Percentiles rank a stretch among this genome's conserved stretches.
Conservation (phyloP, 2,329 filamentous ascomycete genomes). For the Pseudogymnoascus destructans region DNA sequence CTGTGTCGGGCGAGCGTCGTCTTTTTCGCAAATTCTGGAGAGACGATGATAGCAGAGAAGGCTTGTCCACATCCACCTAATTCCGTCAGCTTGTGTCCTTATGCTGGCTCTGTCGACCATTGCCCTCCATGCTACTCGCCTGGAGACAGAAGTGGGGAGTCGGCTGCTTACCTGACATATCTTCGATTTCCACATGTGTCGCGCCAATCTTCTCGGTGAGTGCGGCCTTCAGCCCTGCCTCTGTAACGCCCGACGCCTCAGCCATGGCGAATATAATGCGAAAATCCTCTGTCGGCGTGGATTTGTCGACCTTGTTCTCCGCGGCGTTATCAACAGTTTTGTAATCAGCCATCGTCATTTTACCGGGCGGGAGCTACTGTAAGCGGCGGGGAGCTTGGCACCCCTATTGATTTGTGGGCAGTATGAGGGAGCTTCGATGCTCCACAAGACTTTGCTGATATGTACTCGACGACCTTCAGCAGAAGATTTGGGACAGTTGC, state of each 20-base stretch:
- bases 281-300: constrained; percentile 13
- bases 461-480: not conserved
- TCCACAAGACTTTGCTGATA: not conserved
- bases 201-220: constrained; percentile 60
- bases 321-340: constrained; percentile 6
- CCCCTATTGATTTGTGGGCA: not conserved
- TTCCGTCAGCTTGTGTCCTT: constrained; percentile 5
- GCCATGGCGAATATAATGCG: constrained; percentile 34
- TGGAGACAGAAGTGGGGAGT: constrained; percentile 12
- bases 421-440: constrained; percentile 3
- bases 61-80: constrained; percentile 58
- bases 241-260: constrained; percentile 52
- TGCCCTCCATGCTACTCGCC: not conserved
- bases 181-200: constrained; percentile 72
- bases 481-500: constrained; percentile 10
- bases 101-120: not conserved
- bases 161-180: constrained; percentile 65
- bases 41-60: constrained; percentile 56
- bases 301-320: constrained; percentile 18
- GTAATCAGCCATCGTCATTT: constrained; percentile 30
- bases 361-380: constrained; percentile 12
- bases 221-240: constrained; percentile 54
- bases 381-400: constrained; percentile 8
- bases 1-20: constrained; percentile 53
- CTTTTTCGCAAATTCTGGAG: constrained; percentile 44